phyloP scores from a whole-genome alignment of 208 protist species.

The Trypanosoma platydactyli region DNA sequence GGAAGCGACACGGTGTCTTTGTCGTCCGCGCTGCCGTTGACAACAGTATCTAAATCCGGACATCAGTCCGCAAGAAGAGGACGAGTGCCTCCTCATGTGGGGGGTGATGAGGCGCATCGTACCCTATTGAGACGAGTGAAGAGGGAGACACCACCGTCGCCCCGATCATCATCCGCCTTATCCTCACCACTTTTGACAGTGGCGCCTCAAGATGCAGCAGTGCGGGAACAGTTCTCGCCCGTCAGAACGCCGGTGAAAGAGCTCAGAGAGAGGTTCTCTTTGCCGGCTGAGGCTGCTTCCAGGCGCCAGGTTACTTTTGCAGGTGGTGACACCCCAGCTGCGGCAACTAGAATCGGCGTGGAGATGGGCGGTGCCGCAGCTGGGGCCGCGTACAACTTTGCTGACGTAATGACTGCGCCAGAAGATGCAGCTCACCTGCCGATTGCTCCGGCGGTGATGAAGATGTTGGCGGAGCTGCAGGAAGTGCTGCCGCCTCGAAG shows the following conservation, averaged over 20 bases:
- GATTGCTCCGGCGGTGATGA: conserved; percentile 4
- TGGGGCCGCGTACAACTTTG: conserved; percentile 32
- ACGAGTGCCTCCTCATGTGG: conserved; percentile 8
- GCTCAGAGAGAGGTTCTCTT: not conserved
- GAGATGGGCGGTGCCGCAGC: not conserved
- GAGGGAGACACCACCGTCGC: not conserved
- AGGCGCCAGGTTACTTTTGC: no score
- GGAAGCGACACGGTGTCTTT: not conserved
- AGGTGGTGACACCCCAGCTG: no score
- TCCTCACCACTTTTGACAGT: not conserved
- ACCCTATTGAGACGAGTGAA: not conserved
- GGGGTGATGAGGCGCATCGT: not conserved
- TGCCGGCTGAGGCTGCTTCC: no score
- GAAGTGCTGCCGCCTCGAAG: conserved; percentile 10
- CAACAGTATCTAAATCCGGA: not conserved
- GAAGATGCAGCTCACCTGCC: conserved; percentile 28
- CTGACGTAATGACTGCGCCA: conserved; percentile 33
- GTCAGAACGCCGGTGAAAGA: not conserved
- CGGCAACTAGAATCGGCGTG: no score
- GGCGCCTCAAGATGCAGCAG: not conserved
- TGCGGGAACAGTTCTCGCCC: not conserved
- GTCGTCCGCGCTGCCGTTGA: not conserved
- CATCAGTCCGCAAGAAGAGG: not conserved
- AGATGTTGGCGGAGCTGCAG: conserved; percentile 23
- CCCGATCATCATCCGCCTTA: not conserved